Base-by-base conservation (phyloP, 208 protist species). In the Trypanosomatidae sp. region DNA sequence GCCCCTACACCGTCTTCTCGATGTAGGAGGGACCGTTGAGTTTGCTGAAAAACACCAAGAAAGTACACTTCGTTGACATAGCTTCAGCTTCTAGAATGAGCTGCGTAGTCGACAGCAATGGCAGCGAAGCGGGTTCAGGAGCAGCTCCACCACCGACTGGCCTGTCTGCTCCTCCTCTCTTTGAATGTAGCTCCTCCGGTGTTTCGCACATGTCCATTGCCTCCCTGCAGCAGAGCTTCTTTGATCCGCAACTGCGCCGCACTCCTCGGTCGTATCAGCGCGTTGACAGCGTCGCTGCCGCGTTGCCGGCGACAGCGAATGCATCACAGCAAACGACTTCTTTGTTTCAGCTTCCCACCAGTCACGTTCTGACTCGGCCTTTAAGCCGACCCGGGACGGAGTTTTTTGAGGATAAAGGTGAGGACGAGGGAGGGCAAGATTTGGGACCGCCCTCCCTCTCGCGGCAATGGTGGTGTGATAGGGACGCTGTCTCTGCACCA, bases 191-290 rank as follows among this genome's bases (percentile, higher is more conserved):
- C 36, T 4, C 62, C 41, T 69, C 58, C 64, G 13, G 13, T 12
- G 74, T 53, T 39, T 79, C 74, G 10, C 59, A 44, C 30, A n/a
- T 69, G 43, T 73, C 74, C 39, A 55, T 80, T 2, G 69, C 75
- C 2, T 71, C 70, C 22, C 53, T 80, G 7, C n/a, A 69, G n/a
- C 76, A 80, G 49, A 80, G 65, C 50, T 80, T 80, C 43, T 50
- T 80, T 22, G 76, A 80, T n/a, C 2, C 9, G 66, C 56, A 36
- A 28, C 69, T 15, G 19, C 69, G 43, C 19, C 28, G 46, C 68
- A 39, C 60, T 71, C 30, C 50, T 33, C 12, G 8, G 10, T 15
- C 53, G 2, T 65, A 64, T 50, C 22, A 52, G 17, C 19, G 41
- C 7, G 43, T 50, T 4, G 25, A 30, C 50, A 71, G 52, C 12